These are phyloP conservation scores for Zygnema cylindricum DNA, from an alignment of 139 green algal species.

Conservation along the genomic window DNA sequence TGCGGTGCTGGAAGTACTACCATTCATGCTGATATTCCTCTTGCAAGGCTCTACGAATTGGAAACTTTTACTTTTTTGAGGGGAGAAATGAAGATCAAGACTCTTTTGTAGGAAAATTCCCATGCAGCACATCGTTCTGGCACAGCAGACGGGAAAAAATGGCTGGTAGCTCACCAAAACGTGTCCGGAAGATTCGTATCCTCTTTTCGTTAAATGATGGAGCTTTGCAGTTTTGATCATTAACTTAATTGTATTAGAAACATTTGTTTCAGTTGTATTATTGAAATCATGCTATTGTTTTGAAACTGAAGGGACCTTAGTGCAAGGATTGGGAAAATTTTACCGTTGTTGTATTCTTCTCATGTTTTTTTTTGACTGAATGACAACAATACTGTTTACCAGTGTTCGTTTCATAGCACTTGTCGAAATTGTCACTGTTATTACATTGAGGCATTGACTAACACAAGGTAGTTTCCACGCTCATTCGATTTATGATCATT, in stretches of 20 bases:
- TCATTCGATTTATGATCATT: not conserved
- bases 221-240: not conserved
- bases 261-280: not conserved
- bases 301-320: not conserved
- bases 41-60: too few species aligned
- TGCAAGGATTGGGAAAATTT: not conserved
- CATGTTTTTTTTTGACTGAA: not conserved
- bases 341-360: not conserved
- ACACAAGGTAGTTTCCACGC: not conserved
- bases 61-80: too few species aligned
- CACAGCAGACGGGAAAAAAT: too few species aligned
- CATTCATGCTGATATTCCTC: too few species aligned
- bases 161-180: not conserved
- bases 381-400: too few species aligned
- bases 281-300: not conserved
- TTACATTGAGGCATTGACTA: not conserved
- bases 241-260: too few species aligned
- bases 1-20: too few species aligned
- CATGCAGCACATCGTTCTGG: too few species aligned
- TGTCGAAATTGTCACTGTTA: too few species aligned
- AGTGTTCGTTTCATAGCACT: too few species aligned
- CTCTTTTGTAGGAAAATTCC: too few species aligned
- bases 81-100: too few species aligned
- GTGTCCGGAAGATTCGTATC: not conserved
- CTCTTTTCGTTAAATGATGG: not conserved